Conservation (phyloP, 768 basidiomycete species). For the Mycena latifolia region DNA sequence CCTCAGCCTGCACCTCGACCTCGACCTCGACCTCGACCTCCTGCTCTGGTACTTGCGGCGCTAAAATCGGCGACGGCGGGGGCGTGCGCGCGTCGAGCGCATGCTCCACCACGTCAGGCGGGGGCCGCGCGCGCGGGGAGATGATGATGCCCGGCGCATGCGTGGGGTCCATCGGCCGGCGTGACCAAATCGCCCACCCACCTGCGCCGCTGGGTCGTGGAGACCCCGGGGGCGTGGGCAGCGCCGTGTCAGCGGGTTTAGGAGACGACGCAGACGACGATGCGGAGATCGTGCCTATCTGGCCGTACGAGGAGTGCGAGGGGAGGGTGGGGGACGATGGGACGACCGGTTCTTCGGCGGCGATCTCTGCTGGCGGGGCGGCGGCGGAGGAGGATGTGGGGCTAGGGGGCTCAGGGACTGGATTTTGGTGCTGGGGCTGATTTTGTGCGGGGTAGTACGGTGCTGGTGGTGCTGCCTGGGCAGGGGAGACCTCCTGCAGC, state of each 20-base stretch:
- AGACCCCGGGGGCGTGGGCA: background rate
- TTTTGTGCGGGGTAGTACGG: background rate
- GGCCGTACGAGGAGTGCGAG: conserved; percentile 11
- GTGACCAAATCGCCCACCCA: conserved; percentile 78
- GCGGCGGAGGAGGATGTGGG: background rate
- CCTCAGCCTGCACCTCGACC: background rate
- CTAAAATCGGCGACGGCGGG: conserved; percentile 38
- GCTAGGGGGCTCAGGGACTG: background rate
- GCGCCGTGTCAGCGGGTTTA: background rate
- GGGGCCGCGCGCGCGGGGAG: conserved; percentile 72
- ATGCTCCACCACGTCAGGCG: conserved; percentile 64
- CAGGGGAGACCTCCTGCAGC: background rate
- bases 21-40: background rate
- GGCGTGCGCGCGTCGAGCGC: conserved; percentile 70
- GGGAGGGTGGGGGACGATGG: background rate
- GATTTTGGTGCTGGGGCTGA: background rate
- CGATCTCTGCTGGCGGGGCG: too few species aligned
- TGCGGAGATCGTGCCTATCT: conserved; percentile 3
- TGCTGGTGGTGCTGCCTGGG: background rate
- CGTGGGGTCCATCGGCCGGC: conserved; percentile 74
- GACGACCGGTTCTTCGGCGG: too few species aligned
- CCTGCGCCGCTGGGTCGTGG: conserved; percentile 18
- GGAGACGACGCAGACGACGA: conserved; percentile 14
- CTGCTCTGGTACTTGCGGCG: background rate
- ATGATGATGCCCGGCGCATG: conserved; percentile 80